Evolutionary conservation across 306 rosid species (phyloP), one percentile per base, ranked within the genome.

Genomic region (Cicer cuneatum): DNA sequence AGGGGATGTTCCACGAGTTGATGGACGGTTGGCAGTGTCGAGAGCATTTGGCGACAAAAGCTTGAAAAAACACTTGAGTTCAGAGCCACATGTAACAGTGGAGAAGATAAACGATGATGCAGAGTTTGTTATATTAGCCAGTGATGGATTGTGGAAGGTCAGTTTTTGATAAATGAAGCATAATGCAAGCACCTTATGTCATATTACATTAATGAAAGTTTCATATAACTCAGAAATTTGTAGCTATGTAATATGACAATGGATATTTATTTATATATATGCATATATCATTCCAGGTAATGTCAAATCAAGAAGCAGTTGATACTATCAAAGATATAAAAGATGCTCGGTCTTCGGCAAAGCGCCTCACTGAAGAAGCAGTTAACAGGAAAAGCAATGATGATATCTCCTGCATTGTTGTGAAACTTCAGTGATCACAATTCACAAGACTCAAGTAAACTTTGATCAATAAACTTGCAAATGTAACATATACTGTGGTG

Each of bases 121-220:
- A 16, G 98, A 94, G 76, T 94, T 87, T 40, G 15, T 89, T 69
- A 90, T 93, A 81, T 82, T 93, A 81, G 98, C 98, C 66, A 93
- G 98, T 66, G 99, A 94, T 65, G 99, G 97, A 76, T 83, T 94
- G 53, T 94, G 99, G 98, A 94, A 94, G 97, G 98, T 93, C 56
- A 76, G 89, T 65, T 79, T 80, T 72, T 46, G n/a, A 58, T 53
- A 52, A 63, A 49, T 54, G 52, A 73, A 77, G 42, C 72, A 21
- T 29, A 37, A 53, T 72, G 41, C 58, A 40, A 14, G 39, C 63
- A 71, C 54, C 33, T 74, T 16, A 68, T 52, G 35, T 29, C 35
- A 29, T 2, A 29, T 4, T 29, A 29, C 33, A 29, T 29, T 29
- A 29, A 29, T 29, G 35, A 29, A 29, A 4, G 5, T 29, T 29